phyloP scores from a whole-genome alignment of 2,329 filamentous ascomycete genomes.

The Penicillium expansum region DNA sequence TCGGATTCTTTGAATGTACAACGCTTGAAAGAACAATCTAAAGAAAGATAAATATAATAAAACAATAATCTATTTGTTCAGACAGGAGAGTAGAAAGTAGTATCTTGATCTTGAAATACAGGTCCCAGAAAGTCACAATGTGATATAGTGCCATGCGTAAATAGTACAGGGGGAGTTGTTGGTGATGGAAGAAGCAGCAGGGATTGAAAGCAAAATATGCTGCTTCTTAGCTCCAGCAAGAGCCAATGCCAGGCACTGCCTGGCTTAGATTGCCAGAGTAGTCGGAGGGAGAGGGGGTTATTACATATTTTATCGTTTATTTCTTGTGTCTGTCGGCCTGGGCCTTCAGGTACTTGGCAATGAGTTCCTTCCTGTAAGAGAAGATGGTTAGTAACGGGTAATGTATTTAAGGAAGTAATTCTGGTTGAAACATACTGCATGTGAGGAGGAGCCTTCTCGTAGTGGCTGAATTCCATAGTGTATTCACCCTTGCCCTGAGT shows the following conservation, averaged over 20 bases:
- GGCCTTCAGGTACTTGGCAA: conserved; percentile 66
- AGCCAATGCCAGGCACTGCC: conserved; percentile 8
- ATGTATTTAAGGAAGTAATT: background rate
- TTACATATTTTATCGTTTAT: conserved; percentile 33
- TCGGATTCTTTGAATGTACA: background rate
- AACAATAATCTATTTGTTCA: conserved; percentile 21
- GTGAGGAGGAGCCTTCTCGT: conserved; percentile 79
- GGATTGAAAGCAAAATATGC: background rate
- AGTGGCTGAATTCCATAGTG: conserved; percentile 98
- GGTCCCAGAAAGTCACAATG: conserved; percentile 16
- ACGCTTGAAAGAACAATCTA: background rate
- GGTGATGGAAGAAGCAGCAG: conserved; percentile 4
- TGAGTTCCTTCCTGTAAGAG: conserved; percentile 57
- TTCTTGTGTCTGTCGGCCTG: conserved; percentile 64
- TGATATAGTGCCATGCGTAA: conserved; percentile 23
- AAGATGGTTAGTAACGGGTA: conserved; percentile 9
- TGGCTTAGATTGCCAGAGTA: conserved; percentile 1
- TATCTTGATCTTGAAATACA: conserved; percentile 26
- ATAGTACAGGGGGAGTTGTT: conserved; percentile 16
- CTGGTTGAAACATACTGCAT: conserved; percentile 67
- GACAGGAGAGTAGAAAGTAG: conserved; percentile 26
- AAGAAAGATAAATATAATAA: background rate
- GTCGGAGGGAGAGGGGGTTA: conserved; percentile 7
- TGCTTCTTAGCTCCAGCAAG: background rate
- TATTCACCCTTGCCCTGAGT: conserved; percentile 99